Evolutionary conservation across 2,329 filamentous ascomycete genomes (phyloP), one percentile per base, ranked within the genome.

Genomic region (Pseudocercospora crystallina): DNA sequence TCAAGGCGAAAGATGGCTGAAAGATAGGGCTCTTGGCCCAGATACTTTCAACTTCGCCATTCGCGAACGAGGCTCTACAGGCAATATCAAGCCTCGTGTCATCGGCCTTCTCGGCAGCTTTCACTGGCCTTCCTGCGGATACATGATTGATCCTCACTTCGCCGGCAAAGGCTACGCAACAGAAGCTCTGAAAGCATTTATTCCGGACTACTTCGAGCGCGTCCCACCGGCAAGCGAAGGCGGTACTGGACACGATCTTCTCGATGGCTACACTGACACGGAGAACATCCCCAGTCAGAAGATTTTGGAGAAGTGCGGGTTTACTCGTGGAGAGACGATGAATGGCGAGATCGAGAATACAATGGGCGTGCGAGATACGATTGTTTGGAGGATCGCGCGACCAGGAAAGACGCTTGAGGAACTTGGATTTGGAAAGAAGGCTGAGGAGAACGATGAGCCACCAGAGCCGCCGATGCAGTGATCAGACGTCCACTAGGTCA

Each of bases 31-130:
- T 58, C 56, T 69, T 58, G 59, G 64, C 50, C 46, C 61, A 50
- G 63, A 71, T 40, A 78, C 74, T 29, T 86, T 79, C 74, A 80
- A 84, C 63, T 83, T 76, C 58, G 74, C 76, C 55, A 76, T 87
- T 49, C 53, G 58, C 5, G 47, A 55, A 38, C 45, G 75, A 80
- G 55, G 64, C 84, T 15, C 34, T n/a, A 73, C 71, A 34, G 82
- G 81, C 4, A 76, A 80, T 31, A 82, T 77, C 1, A 82, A 85
- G 67, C 79, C 82, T 38, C 52, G 84, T 33, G 65, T 75, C 32
- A 71, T 76, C 14, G 73, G 73, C 20, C 56, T 74, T 35, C 63
- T 75, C 17, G 73, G 73, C 14, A 68, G 68, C 31, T 71, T 72
- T 20, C 67, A 73, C 15, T 66, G 64, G 20, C 72, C 72, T 7